phyloP scores from a whole-genome alignment of 2,329 filamentous ascomycete species.

The Cercospora citrullina region DNA sequence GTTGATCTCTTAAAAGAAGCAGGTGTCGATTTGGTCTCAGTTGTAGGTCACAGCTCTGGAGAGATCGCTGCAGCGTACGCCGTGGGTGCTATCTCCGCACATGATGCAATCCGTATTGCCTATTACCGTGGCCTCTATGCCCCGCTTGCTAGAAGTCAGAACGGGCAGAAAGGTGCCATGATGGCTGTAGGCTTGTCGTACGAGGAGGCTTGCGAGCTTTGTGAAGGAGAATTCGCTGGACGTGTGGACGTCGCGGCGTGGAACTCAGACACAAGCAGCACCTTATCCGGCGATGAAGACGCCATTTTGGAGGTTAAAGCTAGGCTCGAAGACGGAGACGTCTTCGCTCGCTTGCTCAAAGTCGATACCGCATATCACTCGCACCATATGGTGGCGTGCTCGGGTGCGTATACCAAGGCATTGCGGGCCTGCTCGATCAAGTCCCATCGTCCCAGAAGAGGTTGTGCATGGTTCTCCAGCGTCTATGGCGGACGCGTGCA shows the following conservation, averaged over 20 bases:
- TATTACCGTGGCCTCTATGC: constrained; percentile 32
- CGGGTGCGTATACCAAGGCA: constrained; percentile 4
- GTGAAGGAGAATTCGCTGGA: constrained; percentile 8
- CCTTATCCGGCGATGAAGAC: constrained; percentile 47
- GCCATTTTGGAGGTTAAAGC: constrained; percentile 38
- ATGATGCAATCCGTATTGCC: constrained; percentile 16
- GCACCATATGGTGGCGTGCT: constrained; percentile 36
- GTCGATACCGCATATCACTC: constrained; percentile 51
- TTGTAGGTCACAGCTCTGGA: too few relatives aligned
- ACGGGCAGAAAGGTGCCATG: constrained; percentile 19
- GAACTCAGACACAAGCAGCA: constrained; percentile 48
- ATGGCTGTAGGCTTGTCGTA: constrained; percentile 18
- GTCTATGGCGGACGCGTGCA: constrained; percentile 26
- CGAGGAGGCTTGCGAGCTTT: constrained; percentile 15
- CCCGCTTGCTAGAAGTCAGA: constrained; percentile 11
- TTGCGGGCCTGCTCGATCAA: constrained; percentile 10
- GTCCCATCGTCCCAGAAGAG: not conserved
- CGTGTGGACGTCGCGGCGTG: constrained; percentile 28
- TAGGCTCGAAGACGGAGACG: constrained; percentile 38
- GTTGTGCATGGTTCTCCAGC: constrained; percentile 14
- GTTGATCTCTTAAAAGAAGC: constrained; percentile 43
- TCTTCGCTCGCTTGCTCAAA: constrained; percentile 44
- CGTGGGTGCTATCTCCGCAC: too few relatives aligned
- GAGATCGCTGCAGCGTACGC: too few relatives aligned
- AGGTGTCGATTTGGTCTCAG: constrained; percentile 25